Evolutionary conservation across 2,329 filamentous ascomycete species (phyloP), one percentile per base, ranked within the genome.

Genomic region (Aspergillus sp.): DNA sequence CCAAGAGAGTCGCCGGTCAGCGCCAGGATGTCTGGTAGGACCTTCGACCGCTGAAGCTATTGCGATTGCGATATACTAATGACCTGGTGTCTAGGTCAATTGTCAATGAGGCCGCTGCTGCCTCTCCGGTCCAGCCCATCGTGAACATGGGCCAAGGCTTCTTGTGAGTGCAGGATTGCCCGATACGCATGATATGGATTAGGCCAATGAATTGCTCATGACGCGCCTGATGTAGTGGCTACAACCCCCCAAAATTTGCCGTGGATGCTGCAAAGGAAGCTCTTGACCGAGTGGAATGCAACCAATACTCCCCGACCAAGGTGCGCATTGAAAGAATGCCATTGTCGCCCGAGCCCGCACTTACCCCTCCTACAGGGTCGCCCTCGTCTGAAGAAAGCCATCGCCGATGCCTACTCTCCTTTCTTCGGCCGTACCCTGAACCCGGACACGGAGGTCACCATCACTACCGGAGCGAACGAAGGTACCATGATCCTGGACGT

Each of bases 301-400:
- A 99, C 73, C 94, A 99, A 79, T 99, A 99, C 80, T 93, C 91
- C 19, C 94, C 92, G 2, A 97, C 94, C 17, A 94, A 91, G 80
- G 80, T 82, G 71, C 45, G 36, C 14, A 32, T 16, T 17, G 20
- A 44, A 14, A 14, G 20, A 5, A 10, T 40, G 23, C 16, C 29
- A 36, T 25, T 25, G 23, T 16, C 20, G 29, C 31, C 34, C 45
- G 5, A 31, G 13, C 16, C 13, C n/a, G 40, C n/a, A 29, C 54
- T 58, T 20, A 59, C 25, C 13, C 23, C n/a, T 49, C 17, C 11
- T 32, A 40, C 55, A 83, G 78, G 94, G 94, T 55, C 86, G 93
- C 5, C 93, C 94, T 40, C 84, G 93, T 50, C 81, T 99, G 67
- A 93, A 88, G 81, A 90, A 97, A 78, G 94, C 94, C 47, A 87